Percentiles rank a stretch among this genome's conserved stretches.
These are phyloP conservation scores for Ophiostoma sp. DNA, from an alignment of 2,329 filamentous ascomycete genomes.

Conservation along the genomic window DNA sequence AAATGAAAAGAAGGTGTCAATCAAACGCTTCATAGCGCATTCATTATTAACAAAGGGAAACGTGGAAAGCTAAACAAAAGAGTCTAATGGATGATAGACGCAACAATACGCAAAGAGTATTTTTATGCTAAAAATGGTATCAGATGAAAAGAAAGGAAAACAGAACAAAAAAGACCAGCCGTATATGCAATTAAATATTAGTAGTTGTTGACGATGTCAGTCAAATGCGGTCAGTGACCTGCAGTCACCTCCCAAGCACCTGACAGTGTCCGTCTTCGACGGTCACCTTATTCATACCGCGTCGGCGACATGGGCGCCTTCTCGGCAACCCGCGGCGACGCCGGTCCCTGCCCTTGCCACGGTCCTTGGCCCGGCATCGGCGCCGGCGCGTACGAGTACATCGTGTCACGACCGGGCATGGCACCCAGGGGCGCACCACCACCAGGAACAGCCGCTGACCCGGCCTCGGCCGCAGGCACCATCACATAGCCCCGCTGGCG, in stretches of 20 bases:
- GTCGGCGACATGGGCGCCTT: neutral
- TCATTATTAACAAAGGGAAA: neutral
- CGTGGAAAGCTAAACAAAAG: neutral
- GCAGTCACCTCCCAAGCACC: too few species aligned
- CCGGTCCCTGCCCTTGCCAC: neutral
- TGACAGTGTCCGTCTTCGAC: neutral
- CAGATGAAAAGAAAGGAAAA: neutral
- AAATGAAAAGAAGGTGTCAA: neutral
- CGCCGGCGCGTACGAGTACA: slow-evolving; percentile 9
- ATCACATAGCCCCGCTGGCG: slow-evolving; percentile 26
- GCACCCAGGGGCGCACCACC: neutral
- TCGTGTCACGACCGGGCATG: neutral
- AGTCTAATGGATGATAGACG: neutral
- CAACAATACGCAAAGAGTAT: neutral
- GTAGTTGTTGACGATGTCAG: neutral
- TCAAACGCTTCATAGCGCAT: neutral
- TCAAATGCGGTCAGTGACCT: neutral
- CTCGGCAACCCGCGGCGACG: slow-evolving; percentile 11
- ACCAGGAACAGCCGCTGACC: neutral
- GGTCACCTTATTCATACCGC: neutral
- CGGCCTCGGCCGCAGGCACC: slow-evolving; percentile 18
- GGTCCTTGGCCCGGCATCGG: neutral
- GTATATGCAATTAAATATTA: slow-evolving; percentile 4
- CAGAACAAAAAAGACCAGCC: neutral
- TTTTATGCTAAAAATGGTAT: neutral